Base-by-base conservation (phyloP, 495 filamentous ascomycete species). In the Paragyromitra xinjiangensis region DNA sequence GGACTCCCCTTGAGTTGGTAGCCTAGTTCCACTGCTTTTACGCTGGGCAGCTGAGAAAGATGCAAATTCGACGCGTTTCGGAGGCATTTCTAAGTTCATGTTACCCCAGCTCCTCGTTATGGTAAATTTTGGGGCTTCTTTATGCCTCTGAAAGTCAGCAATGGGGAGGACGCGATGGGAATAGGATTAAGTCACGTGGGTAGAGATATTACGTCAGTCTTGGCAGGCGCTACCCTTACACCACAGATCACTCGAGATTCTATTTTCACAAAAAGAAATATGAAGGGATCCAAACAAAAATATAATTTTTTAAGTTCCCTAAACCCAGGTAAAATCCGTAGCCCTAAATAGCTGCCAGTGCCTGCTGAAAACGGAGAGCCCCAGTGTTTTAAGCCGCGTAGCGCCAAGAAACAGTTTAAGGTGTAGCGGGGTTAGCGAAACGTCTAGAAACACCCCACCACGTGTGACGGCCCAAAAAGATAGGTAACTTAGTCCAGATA, bases 351-450 rank as follows among this genome's bases (percentile, higher is more conserved):
- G 7, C 11, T 59, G 6, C 14, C 12, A 61, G 7, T 61, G 12
- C 16, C 56, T 16, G 6, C 12, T 39, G 39, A 34, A 39, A 3
- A 39, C 44, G 37, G 8, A 11, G 29, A 61, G 5, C 39, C 8
- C 56, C 22, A 37, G n/a, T 12, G 7, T 12, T 50, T 62, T 61
- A 37, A 71, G 68, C 56, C 56, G 68, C 68, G 39, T 39, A 26
- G 1, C 9, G 73, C 67, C 73, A 72, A 75, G 58, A 62, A 11
- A 55, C 26, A 6, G 7, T 16, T 29, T n/a, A 19, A 26, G 9
- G 34, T 24, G 51, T 62, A 56, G 73, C 73, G 69, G 69, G 74
- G 74, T 65, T 73, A 29, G 39, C 24, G 68, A 71, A 71, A 24
- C 56, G 44, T 53, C 58, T 63, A 63, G 58, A 71, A 71, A 37